These are phyloP conservation scores for Penicillium sp. DNA, from an alignment of 2,329 filamentous ascomycete genomes.

Conservation along the genomic window DNA sequence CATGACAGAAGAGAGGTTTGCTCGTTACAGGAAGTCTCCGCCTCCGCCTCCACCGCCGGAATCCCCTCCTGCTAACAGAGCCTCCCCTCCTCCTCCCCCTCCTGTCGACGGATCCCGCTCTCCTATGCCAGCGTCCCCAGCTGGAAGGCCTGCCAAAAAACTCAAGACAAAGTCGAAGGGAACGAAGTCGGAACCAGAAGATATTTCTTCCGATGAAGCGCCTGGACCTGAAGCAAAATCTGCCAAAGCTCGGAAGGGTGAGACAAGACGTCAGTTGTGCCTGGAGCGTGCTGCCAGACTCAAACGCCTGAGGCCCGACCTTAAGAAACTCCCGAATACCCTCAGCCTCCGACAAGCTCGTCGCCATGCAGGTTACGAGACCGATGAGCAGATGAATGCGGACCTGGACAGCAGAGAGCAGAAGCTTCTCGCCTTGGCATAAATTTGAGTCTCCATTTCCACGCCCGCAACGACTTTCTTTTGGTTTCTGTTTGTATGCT, in stretches of 20 bases:
- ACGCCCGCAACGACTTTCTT: constrained; percentile 9
- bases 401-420: constrained; percentile 29
- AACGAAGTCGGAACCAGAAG: constrained; percentile 3
- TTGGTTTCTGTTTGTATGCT: constrained; percentile 6
- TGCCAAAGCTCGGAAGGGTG: constrained; percentile 23
- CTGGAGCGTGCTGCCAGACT: constrained; percentile 33
- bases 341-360: constrained; percentile 32
- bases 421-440: constrained; percentile 6
- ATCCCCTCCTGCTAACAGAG: constrained; percentile 6
- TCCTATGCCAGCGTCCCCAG: neutral
- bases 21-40: constrained; percentile 28
- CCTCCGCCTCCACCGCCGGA: constrained; percentile 17
- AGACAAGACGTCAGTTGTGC: constrained; percentile 28
- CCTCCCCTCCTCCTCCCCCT: constrained; percentile 14
- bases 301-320: constrained; percentile 31
- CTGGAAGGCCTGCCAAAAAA: neutral
- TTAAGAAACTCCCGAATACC: constrained; percentile 20
- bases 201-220: constrained; percentile 5
- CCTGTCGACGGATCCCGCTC: neutral
- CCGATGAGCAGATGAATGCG: constrained; percentile 33
- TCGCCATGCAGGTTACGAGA: constrained; percentile 32
- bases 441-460: neutral
- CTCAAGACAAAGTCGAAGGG: neutral
- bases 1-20: constrained; percentile 39
- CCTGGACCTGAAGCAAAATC: constrained; percentile 6